phyloP scores from a whole-genome alignment of 1,284 basidiomycete species.

The Ceratobasidium theobromae region DNA sequence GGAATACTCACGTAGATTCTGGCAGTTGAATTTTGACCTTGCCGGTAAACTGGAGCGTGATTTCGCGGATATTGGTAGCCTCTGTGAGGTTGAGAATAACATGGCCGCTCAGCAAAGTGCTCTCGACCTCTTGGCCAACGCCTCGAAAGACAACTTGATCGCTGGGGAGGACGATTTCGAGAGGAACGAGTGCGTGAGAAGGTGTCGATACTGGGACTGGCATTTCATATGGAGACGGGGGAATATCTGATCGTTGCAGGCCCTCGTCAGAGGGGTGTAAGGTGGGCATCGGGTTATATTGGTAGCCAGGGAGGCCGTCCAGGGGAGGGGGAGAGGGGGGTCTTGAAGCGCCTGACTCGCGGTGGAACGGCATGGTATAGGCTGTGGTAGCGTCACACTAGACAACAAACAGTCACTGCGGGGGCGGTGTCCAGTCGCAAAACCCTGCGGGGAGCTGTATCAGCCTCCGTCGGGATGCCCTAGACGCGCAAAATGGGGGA shows the following conservation, averaged over 20 bases:
- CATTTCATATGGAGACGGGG: conserved; percentile 19
- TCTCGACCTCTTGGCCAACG: conserved; percentile 79
- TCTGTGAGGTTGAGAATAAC: conserved; percentile 78
- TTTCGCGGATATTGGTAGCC: conserved; percentile 81
- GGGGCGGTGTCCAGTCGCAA: neutral
- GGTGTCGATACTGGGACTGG: conserved; percentile 5
- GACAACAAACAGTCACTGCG: conserved; percentile 27
- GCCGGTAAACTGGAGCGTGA: conserved; percentile 79
- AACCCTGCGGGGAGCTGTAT: conserved; percentile 5
- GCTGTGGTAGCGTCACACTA: neutral
- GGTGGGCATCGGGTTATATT: conserved; percentile 15
- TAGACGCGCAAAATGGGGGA: neutral
- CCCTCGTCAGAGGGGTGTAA: conserved; percentile 4
- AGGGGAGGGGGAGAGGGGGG: conserved; percentile 8
- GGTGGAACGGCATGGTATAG: conserved; percentile 17
- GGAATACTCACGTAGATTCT: conserved; percentile 59
- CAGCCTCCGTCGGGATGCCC: conserved; percentile 20
- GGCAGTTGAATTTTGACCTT: conserved; percentile 70
- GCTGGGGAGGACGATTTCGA: conserved; percentile 41
- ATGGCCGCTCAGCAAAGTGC: conserved; percentile 71
- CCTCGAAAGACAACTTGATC: conserved; percentile 51
- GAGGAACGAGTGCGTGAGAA: conserved; percentile 26
- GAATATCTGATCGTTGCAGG: conserved; percentile 9
- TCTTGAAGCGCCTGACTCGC: conserved; percentile 4
- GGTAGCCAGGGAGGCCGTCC: conserved; percentile 11